Base-by-base conservation (phyloP, 2,329 filamentous ascomycete genomes). In the Karstenula rhodostoma region DNA sequence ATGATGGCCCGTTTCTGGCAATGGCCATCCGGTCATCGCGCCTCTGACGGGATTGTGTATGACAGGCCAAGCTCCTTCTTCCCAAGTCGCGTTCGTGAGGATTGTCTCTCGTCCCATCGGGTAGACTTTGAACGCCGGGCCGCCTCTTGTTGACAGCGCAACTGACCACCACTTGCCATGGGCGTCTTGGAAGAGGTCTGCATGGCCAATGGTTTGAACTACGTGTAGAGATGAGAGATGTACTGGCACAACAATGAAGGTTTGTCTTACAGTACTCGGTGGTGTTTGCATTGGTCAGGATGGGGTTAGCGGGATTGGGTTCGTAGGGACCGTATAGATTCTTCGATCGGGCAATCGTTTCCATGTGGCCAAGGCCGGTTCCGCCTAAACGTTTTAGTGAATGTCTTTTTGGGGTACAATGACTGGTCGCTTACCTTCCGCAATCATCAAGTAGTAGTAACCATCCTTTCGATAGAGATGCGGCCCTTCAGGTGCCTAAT, bases 31-130 rank as follows among this genome's bases (percentile, higher is more conserved):
- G 40, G 59, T 71, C 81, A 85, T 84, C 3, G 65, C 61, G 2
- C 84, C 84, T 1, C 72, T 67, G 4, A 85, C 78, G 1, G 77
- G 79, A 42, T 67, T 57, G 50, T 56, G 82, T 63, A 52, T 81
- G 44, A 65, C 47, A 0, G 85, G 85, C 82, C 84, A 87, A 7
- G 63, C 53, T 8, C 69, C 68, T 43, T 64, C 58, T 27, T 63
- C 56, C 71, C 71, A 73, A 1, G 70, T 73, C 3, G 71, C 70
- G 42, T 69, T 68, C 13, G 62, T 66, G n/a, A 73, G 54, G 1
- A 73, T 59, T 1, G 70, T 72, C 48, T 73, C 71, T 22, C 72
- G 63, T 1, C 71, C 72, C 69, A 73, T 73, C 10, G 71, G 71
- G 51, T 70, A 73, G 1, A 59, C 66, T 19, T 64, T 32, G 56